phyloP scores from a whole-genome alignment of 2,329 filamentous ascomycete genomes.

The Stachybotrys elegans region DNA sequence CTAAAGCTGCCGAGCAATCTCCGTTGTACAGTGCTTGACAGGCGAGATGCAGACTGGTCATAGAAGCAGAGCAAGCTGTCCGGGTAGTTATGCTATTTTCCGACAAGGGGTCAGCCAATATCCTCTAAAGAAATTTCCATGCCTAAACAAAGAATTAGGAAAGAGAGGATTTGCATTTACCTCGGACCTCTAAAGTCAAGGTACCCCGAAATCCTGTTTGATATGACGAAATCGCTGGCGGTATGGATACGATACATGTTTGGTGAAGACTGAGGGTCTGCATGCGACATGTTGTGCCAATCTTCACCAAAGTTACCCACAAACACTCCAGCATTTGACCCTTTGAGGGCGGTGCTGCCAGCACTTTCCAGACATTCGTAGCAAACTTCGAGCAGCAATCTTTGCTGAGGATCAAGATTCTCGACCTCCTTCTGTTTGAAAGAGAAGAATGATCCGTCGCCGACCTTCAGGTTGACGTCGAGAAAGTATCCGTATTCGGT shows the following conservation, averaged over 20 bases:
- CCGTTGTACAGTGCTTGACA: slow-evolving; percentile 22
- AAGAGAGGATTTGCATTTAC: background rate
- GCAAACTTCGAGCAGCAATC: slow-evolving; percentile 22
- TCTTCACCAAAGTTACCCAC: slow-evolving; percentile 9
- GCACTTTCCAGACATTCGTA: slow-evolving; percentile 18
- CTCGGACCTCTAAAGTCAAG: slow-evolving; percentile 9
- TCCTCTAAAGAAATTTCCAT: background rate
- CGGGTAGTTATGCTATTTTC: slow-evolving; percentile 5
- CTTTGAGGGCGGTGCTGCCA: slow-evolving; percentile 5
- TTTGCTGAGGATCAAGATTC: slow-evolving; percentile 23
- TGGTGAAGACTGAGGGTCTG: background rate
- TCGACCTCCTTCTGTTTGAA: background rate
- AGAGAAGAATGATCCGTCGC: slow-evolving; percentile 2
- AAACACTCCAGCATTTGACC: slow-evolving; percentile 7
- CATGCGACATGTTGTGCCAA: slow-evolving; percentile 4
- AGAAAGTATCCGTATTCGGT: slow-evolving; percentile 22
- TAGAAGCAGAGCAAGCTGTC: slow-evolving; percentile 30
- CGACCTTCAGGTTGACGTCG: slow-evolving; percentile 7
- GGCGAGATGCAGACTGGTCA: slow-evolving; percentile 17
- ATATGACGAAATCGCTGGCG: slow-evolving; percentile 12
- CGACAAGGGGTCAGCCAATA: background rate
- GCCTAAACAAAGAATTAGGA: background rate
- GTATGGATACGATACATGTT: slow-evolving; percentile 10
- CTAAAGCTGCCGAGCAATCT: slow-evolving; percentile 27
- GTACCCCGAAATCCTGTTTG: slow-evolving; percentile 16